Evolutionary conservation across 257 asterid genomes (phyloP).

Genomic region (Solanum bulbocastanum): DNA sequence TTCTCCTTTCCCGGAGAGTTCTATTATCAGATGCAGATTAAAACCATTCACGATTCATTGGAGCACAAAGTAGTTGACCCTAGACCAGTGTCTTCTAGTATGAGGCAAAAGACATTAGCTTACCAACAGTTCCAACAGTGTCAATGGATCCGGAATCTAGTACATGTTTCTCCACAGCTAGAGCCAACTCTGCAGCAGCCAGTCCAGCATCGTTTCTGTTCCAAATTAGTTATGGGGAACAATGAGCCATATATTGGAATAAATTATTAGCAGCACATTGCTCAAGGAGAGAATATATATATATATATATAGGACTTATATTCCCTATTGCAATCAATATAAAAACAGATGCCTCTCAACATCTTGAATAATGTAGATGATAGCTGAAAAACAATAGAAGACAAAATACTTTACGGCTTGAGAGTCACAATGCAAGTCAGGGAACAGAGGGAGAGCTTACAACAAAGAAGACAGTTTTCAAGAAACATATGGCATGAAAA

Average conservation of each 20-base stretch:
- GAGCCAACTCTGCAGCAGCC: constrained; percentile 93
- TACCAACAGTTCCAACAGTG: constrained; percentile 97
- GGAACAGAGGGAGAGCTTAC: not conserved
- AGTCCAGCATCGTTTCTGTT: constrained; percentile 89
- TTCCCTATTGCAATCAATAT: not conserved
- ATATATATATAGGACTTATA: not conserved
- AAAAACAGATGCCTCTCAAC: not conserved
- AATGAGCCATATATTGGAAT: not conserved
- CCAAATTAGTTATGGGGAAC: constrained; percentile 10
- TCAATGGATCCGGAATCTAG: constrained; percentile 83
- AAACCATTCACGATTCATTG: not conserved
- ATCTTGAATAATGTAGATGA: not conserved
- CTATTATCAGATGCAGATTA: not conserved
- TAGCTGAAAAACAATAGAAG: not conserved
- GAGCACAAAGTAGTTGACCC: not conserved
- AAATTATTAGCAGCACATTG: not conserved
- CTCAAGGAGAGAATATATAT: not conserved
- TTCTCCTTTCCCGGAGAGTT: not conserved
- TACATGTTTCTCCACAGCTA: constrained; percentile 89
- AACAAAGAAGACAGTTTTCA: not conserved
- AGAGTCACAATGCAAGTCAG: not conserved
- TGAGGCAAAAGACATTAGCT: not conserved
- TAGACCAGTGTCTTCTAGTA: not conserved
- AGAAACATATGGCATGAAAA: not conserved
- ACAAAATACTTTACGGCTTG: not conserved